Conservation (phyloP, 129 eudicot genomes). For the Deinandra increscens region DNA sequence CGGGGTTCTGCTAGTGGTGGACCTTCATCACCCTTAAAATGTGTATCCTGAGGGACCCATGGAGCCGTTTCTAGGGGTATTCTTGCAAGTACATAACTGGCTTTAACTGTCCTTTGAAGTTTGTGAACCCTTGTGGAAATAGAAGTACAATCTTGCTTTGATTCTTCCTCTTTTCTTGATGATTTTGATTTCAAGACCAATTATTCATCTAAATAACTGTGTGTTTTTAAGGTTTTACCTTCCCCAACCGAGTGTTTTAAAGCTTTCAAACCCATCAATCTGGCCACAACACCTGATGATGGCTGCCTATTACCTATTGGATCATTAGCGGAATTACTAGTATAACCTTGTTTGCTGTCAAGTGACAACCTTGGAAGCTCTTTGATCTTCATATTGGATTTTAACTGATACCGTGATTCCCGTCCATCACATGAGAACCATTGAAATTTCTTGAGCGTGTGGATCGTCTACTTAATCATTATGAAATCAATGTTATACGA, state of each 20-base stretch:
- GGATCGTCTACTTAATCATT: no score
- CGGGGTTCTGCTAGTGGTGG: constrained; percentile 28
- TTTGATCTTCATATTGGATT: constrained; percentile 47
- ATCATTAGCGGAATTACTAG: constrained; percentile 41
- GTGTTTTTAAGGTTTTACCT: constrained; percentile 25
- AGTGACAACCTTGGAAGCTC: constrained; percentile 87
- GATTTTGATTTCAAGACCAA: constrained; percentile 35
- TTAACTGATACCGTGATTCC: constrained; percentile 46
- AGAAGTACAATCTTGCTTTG: constrained; percentile 34
- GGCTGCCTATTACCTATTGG: constrained; percentile 54
- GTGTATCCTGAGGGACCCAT: constrained; percentile 46
- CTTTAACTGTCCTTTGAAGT: constrained; percentile 32
- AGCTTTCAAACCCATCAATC: constrained; percentile 83
- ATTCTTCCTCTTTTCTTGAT: constrained; percentile 35
- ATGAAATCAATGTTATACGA: no score
- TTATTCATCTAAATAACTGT: constrained; percentile 24
- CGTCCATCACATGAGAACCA: constrained; percentile 83
- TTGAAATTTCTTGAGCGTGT: no score
- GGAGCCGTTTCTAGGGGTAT: constrained; percentile 72
- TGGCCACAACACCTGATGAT: constrained; percentile 76
- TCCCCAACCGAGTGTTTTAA: constrained; percentile 40
- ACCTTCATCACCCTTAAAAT: constrained; percentile 28
- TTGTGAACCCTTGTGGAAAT: constrained; percentile 40
- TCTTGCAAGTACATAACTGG: constrained; percentile 32
- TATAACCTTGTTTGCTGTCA: constrained; percentile 58